Conservation (phyloP, 2,329 filamentous ascomycete genomes). For the Colletotrichum theobromicola region DNA sequence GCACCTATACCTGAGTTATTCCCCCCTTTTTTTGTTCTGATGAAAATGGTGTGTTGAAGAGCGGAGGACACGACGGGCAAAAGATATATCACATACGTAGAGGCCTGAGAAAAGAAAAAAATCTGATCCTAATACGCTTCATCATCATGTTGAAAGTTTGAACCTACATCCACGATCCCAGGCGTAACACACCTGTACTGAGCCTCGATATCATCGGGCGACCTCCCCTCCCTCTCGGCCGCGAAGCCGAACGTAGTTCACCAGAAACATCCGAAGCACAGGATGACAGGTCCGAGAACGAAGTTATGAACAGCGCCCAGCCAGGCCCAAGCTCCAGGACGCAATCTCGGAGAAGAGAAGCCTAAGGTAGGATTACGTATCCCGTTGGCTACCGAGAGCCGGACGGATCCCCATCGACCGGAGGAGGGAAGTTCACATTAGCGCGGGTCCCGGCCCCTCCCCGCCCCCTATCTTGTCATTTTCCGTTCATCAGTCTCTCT, state of each 20-base stretch:
- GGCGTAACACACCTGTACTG: no score
- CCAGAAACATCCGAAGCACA: not conserved
- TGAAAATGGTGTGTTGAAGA: not conserved
- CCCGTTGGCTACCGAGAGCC: not conserved
- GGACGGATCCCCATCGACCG: not conserved
- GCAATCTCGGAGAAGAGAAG: not conserved
- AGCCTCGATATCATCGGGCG: no score
- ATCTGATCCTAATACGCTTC: not conserved
- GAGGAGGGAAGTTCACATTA: not conserved
- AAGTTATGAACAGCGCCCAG: not conserved
- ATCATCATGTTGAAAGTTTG: not conserved
- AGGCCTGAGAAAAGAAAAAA: not conserved
- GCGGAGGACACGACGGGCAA: not conserved
- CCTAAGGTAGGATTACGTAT: not conserved
- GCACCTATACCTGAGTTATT: conserved; percentile 15
- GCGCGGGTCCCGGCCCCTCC: not conserved
- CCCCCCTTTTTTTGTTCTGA: not conserved
- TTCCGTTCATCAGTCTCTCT: not conserved
- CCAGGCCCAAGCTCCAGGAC: not conserved
- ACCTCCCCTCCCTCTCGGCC: not conserved
- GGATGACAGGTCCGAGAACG: not conserved
- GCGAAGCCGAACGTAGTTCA: not conserved
- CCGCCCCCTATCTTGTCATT: not conserved
- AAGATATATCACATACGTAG: not conserved
- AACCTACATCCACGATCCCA: no score